Evolutionary conservation across 2,329 filamentous ascomycete species (phyloP).

Genomic region (Aureobasidium sp.): DNA sequence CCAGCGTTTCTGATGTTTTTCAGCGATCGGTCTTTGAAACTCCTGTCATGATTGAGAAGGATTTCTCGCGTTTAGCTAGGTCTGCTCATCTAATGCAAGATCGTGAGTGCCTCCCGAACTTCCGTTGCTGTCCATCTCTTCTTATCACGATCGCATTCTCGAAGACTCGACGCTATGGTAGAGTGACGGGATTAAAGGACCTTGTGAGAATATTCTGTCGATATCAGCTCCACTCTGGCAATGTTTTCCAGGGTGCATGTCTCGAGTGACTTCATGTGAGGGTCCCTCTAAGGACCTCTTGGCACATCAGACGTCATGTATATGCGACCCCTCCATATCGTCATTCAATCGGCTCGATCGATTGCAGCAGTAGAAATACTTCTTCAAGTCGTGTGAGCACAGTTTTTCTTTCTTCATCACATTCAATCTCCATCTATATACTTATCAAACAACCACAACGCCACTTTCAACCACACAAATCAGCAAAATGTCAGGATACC

Average conservation of each 20-base stretch:
- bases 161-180: not conserved
- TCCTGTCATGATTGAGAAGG: not conserved
- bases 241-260: not conserved
- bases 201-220: not conserved
- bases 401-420: slow-evolving; percentile 6
- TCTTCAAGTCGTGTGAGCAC: not conserved
- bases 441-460: slow-evolving; percentile 14
- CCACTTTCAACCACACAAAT: not conserved
- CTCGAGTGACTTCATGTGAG: slow-evolving; percentile 2
- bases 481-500: slow-evolving; percentile 37
- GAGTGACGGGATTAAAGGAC: not conserved
- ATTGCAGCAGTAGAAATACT: slow-evolving; percentile 13
- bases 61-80: not conserved
- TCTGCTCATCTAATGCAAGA: not conserved
- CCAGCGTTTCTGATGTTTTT: not conserved
- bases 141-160: not conserved
- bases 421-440: slow-evolving; percentile 16
- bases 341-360: slow-evolving; percentile 4
- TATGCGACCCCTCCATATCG: not conserved
- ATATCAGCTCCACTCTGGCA: not conserved
- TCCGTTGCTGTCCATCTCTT: not conserved
- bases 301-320: not conserved
- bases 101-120: not conserved
- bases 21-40: not conserved
- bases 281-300: not conserved